Conservation (phyloP, 2,329 filamentous ascomycete species). For the Botryotinia globosa region DNA sequence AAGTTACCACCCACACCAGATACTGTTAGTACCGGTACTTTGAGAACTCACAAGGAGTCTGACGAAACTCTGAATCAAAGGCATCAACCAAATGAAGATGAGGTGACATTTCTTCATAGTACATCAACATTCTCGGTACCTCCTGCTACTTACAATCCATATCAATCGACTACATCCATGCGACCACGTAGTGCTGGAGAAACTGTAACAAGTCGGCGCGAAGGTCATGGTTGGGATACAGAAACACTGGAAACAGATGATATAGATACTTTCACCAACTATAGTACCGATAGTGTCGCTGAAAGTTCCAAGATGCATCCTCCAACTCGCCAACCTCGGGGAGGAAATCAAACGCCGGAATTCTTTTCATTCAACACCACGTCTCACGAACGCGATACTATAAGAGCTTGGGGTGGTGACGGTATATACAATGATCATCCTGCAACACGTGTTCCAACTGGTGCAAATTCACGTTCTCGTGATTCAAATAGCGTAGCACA, state of each 20-base stretch:
- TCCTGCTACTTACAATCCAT: constrained; percentile 23
- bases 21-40: constrained; percentile 37
- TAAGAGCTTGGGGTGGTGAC: constrained; percentile 33
- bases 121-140: constrained; percentile 28
- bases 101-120: constrained; percentile 28
- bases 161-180: constrained; percentile 30
- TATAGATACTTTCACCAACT: constrained; percentile 32
- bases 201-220: constrained; percentile 36
- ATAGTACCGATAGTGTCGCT: constrained; percentile 25
- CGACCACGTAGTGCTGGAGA: constrained; percentile 39
- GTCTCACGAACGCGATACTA: background rate
- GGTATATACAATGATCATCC: constrained; percentile 31
- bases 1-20: constrained; percentile 40
- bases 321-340: constrained; percentile 18
- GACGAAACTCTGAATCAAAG: constrained; percentile 45
- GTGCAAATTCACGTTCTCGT: background rate
- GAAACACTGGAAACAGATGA: constrained; percentile 32
- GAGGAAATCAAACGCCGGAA: constrained; percentile 29
- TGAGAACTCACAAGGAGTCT: constrained; percentile 49
- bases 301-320: constrained; percentile 23
- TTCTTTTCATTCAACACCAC: constrained; percentile 30
- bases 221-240: constrained; percentile 40
- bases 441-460: constrained; percentile 25
- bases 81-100: constrained; percentile 22
- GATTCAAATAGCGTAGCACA: constrained; percentile 6